Conservation (phyloP, 495 filamentous ascomycete genomes). For the Tuber magnatum region DNA sequence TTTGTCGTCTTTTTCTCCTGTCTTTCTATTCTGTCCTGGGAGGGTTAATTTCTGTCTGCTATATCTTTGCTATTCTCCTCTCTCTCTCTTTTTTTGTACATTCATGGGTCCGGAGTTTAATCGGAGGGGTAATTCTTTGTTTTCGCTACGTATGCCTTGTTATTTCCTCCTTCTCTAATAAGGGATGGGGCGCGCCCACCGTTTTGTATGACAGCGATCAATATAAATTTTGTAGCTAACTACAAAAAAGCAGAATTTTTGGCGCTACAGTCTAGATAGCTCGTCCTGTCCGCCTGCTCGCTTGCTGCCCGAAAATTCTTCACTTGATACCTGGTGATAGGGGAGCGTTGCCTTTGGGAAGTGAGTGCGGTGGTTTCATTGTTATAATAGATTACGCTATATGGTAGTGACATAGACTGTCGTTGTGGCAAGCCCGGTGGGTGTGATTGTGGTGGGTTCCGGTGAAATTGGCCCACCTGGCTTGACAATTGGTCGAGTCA, state of each 20-base stretch:
- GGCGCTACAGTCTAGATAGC: neutral
- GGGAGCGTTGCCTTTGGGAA: neutral
- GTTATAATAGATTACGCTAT: neutral
- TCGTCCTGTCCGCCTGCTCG: neutral
- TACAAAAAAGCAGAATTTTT: neutral
- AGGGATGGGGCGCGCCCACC: neutral
- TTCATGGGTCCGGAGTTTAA: slow-evolving; percentile 1
- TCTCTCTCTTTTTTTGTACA: neutral
- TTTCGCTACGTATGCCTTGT: neutral
- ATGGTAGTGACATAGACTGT: neutral
- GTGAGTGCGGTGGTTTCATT: neutral
- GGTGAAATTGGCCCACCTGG: neutral
- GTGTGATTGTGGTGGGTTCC: neutral
- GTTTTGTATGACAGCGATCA: too few species aligned
- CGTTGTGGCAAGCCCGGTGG: neutral
- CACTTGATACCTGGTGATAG: neutral
- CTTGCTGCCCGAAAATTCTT: neutral
- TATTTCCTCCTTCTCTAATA: neutral
- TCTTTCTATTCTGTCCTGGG: neutral
- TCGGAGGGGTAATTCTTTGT: neutral
- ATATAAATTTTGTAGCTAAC: too few species aligned
- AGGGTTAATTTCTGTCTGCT: neutral
- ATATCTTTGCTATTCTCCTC: neutral
- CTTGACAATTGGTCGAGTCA: neutral
- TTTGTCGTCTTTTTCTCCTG: neutral